Evolutionary conservation across 768 basidiomycete genomes (phyloP), one percentile per base, ranked within the genome.

Genomic region (Phanerochaete sordida): DNA sequence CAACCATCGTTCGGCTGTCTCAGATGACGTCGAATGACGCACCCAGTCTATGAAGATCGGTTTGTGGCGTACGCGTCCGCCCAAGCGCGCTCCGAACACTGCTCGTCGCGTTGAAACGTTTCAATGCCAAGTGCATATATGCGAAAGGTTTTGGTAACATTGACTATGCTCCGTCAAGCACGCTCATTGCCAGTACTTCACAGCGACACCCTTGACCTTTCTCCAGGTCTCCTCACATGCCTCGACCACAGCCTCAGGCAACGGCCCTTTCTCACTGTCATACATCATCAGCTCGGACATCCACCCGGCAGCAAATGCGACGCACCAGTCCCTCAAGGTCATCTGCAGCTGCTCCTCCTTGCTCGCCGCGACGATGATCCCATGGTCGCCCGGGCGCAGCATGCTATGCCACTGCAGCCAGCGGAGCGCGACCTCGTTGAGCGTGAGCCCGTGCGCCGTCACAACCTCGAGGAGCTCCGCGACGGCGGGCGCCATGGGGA

Each of bases 321-420:
- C 58, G 44, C 24, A 53, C 50, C 74, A 75, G 59, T 81, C 77
- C 49, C 70, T 68, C 49, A 77, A 73, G 59, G 82, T 82, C 60
- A 75, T 70, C 62, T 77, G 68, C 52, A 82, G 60, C 63, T 83
- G 81, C 1, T 64, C 69, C 4, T 69, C 72, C n/a, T 76, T 79
- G 64, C 76, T 78, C 5, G 81, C 80, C 2, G 81, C 82, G 5
- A 83, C 64, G 55, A 83, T 80, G 13, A 82, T 68, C 1, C 80
- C 83, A 28, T 54, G 58, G 57, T 83, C 81, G 27, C 61, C 52
- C 0, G 71, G 70, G 31, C 64, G 76, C 51, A 86, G 66, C 2
- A 73, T 58, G 6, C 80, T 82, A 61, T 87, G 85, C 59, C 86
- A 79, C 55, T 84, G 81, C 53, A 80, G 74, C 85, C 85, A 87